Conservation (phyloP, 202 grass and related monocot species). For the Bolboschoenoplectus hybrid region DNA sequence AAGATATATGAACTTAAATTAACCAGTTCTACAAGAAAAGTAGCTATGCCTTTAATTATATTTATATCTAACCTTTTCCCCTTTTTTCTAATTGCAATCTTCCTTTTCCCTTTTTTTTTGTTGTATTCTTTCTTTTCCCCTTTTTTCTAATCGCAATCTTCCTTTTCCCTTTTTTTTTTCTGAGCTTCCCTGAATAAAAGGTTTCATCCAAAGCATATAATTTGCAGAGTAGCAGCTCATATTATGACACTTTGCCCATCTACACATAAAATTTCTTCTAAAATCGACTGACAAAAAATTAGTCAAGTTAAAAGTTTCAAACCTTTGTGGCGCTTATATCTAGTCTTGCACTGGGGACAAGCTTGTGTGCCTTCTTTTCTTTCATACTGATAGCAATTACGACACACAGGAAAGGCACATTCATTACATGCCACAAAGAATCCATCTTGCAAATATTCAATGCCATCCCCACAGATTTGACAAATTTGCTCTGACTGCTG, state of each 20-base stretch:
- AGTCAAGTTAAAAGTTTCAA: constrained; percentile 10
- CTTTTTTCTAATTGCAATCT: background rate
- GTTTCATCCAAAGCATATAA: background rate
- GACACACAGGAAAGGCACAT: constrained; percentile 58
- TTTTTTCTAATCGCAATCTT: background rate
- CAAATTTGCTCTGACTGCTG: constrained; percentile 39
- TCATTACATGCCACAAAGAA: constrained; percentile 60
- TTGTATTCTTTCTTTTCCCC: background rate
- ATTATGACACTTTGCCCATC: background rate
- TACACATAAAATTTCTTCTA: background rate
- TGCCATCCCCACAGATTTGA: constrained; percentile 49
- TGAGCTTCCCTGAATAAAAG: background rate
- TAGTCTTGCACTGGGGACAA: constrained; percentile 77
- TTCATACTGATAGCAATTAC: constrained; percentile 64
- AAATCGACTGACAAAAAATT: background rate
- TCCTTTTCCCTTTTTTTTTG: background rate
- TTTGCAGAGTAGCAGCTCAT: background rate
- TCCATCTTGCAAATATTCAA: constrained; percentile 45
- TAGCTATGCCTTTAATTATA: background rate
- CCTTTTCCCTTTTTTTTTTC: background rate
- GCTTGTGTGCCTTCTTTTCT: constrained; percentile 59
- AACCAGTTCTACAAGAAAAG: constrained; percentile 13
- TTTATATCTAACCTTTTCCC: background rate
- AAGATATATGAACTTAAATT: background rate
- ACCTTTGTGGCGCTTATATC: constrained; percentile 88